phyloP scores from a whole-genome alignment of 2,329 filamentous ascomycete genomes.

The Fusarium sp. region DNA sequence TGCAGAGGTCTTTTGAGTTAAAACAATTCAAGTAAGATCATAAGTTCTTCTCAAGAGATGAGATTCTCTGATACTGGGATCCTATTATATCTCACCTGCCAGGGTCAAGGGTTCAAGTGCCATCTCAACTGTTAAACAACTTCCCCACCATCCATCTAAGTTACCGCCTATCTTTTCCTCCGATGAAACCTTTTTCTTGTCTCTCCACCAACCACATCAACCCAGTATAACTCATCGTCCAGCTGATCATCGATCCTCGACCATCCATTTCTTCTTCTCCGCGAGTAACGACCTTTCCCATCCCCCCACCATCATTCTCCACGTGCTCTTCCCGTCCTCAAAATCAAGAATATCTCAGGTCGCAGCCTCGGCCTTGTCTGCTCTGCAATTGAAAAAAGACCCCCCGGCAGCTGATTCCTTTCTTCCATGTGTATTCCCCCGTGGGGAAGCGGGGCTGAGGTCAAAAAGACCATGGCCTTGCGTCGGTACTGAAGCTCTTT shows the following conservation, averaged over 20 bases:
- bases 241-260: conserved; percentile 39
- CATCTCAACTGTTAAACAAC: conserved; percentile 16
- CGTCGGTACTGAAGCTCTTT: conserved; percentile 38
- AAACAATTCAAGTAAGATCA: not conserved
- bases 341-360: not conserved
- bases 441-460: conserved; percentile 38
- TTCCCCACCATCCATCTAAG: conserved; percentile 24
- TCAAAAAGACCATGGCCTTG: not conserved
- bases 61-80: not conserved
- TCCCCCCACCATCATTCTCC: conserved; percentile 18
- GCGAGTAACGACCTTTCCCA: conserved; percentile 1
- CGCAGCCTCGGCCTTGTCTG: conserved; percentile 27
- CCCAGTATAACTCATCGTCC: conserved; percentile 12
- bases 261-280: conserved; percentile 10
- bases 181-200: conserved; percentile 6
- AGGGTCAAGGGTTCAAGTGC: conserved; percentile 17
- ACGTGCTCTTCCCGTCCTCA: conserved; percentile 18
- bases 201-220: conserved; percentile 38
- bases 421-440: no score
- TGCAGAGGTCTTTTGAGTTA: not conserved
- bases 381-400: conserved; percentile 1
- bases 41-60: not conserved
- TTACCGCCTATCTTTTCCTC: conserved; percentile 1
- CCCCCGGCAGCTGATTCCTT: no score
- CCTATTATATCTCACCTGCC: not conserved